phyloP scores from a whole-genome alignment of 2,329 filamentous ascomycete genomes.

The Pyricularia sp. region DNA sequence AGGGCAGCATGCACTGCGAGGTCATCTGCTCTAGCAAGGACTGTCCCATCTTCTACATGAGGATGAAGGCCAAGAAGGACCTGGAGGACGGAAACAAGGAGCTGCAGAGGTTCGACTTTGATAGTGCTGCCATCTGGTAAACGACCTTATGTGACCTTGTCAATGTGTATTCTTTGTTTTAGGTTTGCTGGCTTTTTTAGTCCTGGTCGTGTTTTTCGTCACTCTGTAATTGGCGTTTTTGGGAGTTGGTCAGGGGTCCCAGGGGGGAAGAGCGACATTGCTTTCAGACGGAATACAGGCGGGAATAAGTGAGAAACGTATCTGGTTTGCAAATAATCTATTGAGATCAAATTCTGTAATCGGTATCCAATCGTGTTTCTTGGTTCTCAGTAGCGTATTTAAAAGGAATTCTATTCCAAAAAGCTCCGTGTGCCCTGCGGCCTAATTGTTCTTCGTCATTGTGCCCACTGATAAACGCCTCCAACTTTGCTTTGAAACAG shows the following conservation, averaged over 20 bases:
- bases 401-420: not conserved
- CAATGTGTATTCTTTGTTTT: not conserved
- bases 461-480: not conserved
- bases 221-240: not conserved
- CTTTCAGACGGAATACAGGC: not conserved
- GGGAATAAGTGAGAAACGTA: not conserved
- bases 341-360: not conserved
- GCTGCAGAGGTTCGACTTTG: slow-evolving; percentile 78
- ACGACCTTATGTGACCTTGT: not conserved
- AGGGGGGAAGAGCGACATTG: not conserved
- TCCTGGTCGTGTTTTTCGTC: not conserved
- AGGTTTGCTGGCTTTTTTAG: not conserved
- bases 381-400: not conserved
- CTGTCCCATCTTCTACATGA: slow-evolving; percentile 99
- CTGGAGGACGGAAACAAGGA: slow-evolving; percentile 92
- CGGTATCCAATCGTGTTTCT: not conserved
- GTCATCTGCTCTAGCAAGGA: slow-evolving; percentile 95
- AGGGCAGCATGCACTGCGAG: slow-evolving; percentile 96
- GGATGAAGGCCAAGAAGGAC: slow-evolving; percentile 99
- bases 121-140: slow-evolving; percentile 58
- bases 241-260: not conserved
- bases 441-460: not conserved
- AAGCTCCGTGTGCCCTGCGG: not conserved
- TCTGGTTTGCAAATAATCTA: not conserved
- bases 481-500: not conserved